A percentile compares a stretch with the other conserved stretches of the same genome.
phyloP scores from a whole-genome alignment of 805 yeast genomes.

The Suhomyces kilbournensis region DNA sequence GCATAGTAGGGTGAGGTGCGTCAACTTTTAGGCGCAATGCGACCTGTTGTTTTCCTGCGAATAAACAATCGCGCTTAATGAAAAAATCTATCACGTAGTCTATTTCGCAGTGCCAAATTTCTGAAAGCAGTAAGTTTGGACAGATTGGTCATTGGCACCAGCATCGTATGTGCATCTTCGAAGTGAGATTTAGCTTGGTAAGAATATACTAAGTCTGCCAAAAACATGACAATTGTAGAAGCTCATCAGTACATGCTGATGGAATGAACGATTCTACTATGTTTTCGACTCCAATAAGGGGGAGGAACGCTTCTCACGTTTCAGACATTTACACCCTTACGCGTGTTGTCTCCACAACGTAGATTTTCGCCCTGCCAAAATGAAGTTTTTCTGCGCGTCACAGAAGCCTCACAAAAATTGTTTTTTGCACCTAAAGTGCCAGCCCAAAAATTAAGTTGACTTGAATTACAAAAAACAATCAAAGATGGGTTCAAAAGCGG shows the following conservation, averaged over 20 bases:
- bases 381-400: background rate
- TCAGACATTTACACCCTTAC: background rate
- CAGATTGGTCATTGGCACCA: background rate
- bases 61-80: background rate
- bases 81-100: background rate
- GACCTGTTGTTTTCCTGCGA: background rate
- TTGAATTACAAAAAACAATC: background rate
- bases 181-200: background rate
- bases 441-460: background rate
- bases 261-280: background rate
- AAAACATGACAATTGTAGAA: background rate
- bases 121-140: background rate
- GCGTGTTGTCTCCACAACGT: conserved; percentile 2
- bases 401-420: background rate
- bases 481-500: background rate
- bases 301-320: background rate
- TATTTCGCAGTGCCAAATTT: background rate
- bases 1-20: background rate
- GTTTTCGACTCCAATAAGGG: background rate
- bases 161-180: background rate
- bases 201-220: background rate
- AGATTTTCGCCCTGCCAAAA: background rate
- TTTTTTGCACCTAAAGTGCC: conserved; percentile 1
- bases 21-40: background rate
- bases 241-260: background rate